Evolutionary conservation across 2,329 filamentous ascomycete genomes (phyloP).

Genomic region (Penicillium aurantiogriseum): DNA sequence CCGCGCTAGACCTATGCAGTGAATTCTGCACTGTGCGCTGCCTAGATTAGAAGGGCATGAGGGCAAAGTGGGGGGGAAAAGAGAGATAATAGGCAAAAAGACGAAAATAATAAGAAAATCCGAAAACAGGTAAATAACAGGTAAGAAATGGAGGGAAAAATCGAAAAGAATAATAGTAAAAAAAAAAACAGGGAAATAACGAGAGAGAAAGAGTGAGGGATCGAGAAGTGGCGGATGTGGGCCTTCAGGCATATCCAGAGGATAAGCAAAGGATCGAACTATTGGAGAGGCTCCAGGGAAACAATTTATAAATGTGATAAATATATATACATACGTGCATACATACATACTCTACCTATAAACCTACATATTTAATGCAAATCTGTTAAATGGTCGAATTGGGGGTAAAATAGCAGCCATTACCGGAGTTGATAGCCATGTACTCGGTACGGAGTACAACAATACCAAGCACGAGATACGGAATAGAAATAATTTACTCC

Average conservation of each 20-base stretch:
- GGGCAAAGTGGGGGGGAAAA: not conserved
- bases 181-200: not conserved
- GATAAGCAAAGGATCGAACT: not conserved
- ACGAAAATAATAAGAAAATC: slow-evolving; percentile 3
- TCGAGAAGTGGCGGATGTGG: slow-evolving; percentile 9
- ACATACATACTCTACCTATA: too few relatives aligned
- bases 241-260: slow-evolving; percentile 9
- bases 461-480: too few relatives aligned
- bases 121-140: slow-evolving; percentile 4
- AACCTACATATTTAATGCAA: too few relatives aligned
- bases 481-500: too few relatives aligned
- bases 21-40: slow-evolving; percentile 5
- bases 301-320: too few relatives aligned
- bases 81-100: not conserved
- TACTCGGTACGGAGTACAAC: too few relatives aligned
- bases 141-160: not conserved
- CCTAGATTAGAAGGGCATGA: not conserved
- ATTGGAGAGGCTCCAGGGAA: not conserved
- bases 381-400: too few relatives aligned
- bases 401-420: too few relatives aligned
- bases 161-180: not conserved
- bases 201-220: slow-evolving; percentile 1
- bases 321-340: too few relatives aligned
- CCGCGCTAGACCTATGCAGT: not conserved
- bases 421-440: too few relatives aligned